phyloP scores from a whole-genome alignment of 257 asterid species.

The Eucommia ulmoides region DNA sequence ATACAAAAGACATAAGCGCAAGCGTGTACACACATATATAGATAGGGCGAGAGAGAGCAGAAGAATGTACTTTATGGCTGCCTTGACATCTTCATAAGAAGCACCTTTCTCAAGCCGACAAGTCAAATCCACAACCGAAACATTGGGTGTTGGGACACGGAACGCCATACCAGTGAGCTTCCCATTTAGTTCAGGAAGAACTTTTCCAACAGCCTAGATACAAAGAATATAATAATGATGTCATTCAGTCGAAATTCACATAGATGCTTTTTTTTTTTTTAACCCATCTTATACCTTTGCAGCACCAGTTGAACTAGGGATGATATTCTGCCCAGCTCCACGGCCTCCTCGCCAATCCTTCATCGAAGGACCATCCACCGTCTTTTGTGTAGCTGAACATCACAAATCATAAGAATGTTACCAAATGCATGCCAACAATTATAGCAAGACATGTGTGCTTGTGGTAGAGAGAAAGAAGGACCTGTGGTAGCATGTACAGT shows the following conservation, averaged over 20 bases:
- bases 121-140: slow-evolving; percentile 95
- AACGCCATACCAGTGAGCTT: slow-evolving; percentile 99
- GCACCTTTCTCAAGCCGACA: slow-evolving; percentile 87
- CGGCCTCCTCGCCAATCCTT: slow-evolving; percentile 99
- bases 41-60: neutral
- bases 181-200: slow-evolving; percentile 96
- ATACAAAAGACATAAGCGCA: neutral
- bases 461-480: slow-evolving; percentile 7
- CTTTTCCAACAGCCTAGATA: slow-evolving; percentile 95
- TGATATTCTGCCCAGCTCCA: slow-evolving; percentile 96
- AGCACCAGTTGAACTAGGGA: slow-evolving; percentile 99
- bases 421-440: slow-evolving; percentile 10
- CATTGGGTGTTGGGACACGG: slow-evolving; percentile 99
- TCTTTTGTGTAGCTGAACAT: slow-evolving; percentile 88
- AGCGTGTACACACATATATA: neutral
- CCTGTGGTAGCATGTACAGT: slow-evolving; percentile 99
- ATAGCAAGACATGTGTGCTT: neutral
- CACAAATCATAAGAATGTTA: slow-evolving; percentile 9
- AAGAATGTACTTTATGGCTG: slow-evolving; percentile 80
- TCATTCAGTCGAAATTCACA: too few species aligned
- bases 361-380: slow-evolving; percentile 98
- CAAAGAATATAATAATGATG: too few species aligned
- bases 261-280: neutral
- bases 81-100: slow-evolving; percentile 95
- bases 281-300: slow-evolving; percentile 58